These are phyloP conservation scores for Schwanniomyces sp. DNA, from an alignment of 805 yeast genomes.

Conservation along the genomic window DNA sequence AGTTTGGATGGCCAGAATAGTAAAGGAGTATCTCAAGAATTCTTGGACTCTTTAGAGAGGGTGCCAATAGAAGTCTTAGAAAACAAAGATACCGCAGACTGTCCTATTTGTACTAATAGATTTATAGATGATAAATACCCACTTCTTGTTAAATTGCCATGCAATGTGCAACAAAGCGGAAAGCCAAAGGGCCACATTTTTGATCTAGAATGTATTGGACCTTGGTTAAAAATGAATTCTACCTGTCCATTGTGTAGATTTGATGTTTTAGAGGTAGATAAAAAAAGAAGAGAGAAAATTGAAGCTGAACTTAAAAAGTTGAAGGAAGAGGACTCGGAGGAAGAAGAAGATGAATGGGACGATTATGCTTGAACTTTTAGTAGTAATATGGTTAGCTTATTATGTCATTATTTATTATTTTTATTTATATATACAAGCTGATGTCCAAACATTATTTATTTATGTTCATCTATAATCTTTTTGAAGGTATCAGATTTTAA, in stretches of 20 bases:
- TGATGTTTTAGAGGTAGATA: constrained; percentile 51
- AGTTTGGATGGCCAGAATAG: constrained; percentile 2
- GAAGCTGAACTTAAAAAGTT: constrained; percentile 33
- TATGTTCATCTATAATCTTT: constrained; percentile 39
- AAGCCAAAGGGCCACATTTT: constrained; percentile 57
- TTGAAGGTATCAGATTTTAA: constrained; percentile 71
- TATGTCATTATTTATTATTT: constrained; percentile 1
- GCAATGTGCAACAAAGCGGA: constrained; percentile 40
- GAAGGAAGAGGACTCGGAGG: constrained; percentile 49
- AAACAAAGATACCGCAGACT: constrained; percentile 55
- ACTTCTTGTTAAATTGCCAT: constrained; percentile 71
- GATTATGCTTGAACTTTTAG: constrained; percentile 60
- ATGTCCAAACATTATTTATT: background rate
- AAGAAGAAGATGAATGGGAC: constrained; percentile 72
- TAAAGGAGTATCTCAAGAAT: constrained; percentile 64
- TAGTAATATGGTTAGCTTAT: background rate
- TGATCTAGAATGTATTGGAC: constrained; percentile 87
- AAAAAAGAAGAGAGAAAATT: constrained; percentile 27
- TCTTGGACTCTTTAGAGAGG: constrained; percentile 75
- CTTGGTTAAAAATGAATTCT: constrained; percentile 75
- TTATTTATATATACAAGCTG: constrained; percentile 5
- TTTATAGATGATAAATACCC: constrained; percentile 77
- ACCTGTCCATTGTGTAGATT: constrained; percentile 88
- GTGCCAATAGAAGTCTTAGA: constrained; percentile 40
- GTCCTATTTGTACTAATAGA: constrained; percentile 81